Evolutionary conservation across 2,329 filamentous ascomycete genomes (phyloP).

Genomic region (Colletotrichum phormii): DNA sequence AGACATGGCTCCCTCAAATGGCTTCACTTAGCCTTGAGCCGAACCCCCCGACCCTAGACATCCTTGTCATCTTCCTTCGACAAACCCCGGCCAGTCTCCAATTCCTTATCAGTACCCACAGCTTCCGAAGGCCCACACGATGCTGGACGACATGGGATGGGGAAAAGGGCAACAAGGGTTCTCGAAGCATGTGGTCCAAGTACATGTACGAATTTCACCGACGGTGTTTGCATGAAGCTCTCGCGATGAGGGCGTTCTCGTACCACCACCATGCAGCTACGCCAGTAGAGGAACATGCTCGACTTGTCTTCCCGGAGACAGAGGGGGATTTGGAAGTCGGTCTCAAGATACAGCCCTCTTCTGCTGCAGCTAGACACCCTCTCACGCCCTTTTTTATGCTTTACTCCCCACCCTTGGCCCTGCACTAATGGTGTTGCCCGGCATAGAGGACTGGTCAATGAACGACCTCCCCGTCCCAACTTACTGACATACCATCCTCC

Average conservation of each 20-base stretch:
- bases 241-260: conserved; percentile 2
- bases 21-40: conserved; percentile 28
- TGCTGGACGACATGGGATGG: conserved; percentile 9
- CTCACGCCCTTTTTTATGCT: conserved; percentile 15
- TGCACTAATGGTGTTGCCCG: conserved; percentile 24
- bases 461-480: conserved; percentile 17
- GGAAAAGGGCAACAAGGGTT: not conserved
- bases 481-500: conserved; percentile 6
- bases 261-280: conserved; percentile 26
- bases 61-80: not conserved
- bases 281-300: conserved; percentile 8
- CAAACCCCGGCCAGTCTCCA: conserved; percentile 15
- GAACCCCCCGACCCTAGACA: conserved; percentile 24
- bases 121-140: conserved; percentile 17
- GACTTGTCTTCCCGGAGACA: conserved; percentile 17
- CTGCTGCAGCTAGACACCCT: conserved; percentile 10
- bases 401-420: conserved; percentile 23
- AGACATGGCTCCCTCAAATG: conserved; percentile 16
- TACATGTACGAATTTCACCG: conserved; percentile 1
- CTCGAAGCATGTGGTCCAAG: conserved; percentile 19
- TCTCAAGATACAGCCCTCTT: not conserved
- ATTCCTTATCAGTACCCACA: conserved; percentile 38
- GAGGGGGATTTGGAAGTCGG: conserved; percentile 15
- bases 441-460: conserved; percentile 17
- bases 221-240: conserved; percentile 23